Conservation (phyloP, 1,139 yeast genomes). For the Debaryomyces udenii region DNA sequence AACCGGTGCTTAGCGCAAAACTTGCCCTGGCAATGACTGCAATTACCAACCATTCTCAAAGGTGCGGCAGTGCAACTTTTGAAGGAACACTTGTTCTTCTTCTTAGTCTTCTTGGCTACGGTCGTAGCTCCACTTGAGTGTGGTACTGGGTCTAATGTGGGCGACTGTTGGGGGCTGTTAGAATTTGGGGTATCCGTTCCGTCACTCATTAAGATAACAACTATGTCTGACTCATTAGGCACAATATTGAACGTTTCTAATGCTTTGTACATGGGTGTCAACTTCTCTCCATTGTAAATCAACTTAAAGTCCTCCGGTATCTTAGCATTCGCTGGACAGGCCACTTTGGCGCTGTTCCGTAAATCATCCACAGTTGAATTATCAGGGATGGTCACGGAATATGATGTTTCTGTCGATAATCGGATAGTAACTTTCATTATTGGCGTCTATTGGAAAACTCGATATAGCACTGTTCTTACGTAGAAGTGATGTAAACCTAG, state of each 20-base stretch:
- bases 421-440: conserved; percentile 46
- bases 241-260: conserved; percentile 28
- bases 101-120: conserved; percentile 43
- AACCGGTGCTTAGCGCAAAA: conserved; percentile 88
- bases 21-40: conserved; percentile 83
- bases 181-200: conserved; percentile 28
- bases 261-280: conserved; percentile 35
- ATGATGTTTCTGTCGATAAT: conserved; percentile 45
- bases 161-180: conserved; percentile 13
- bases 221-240: conserved; percentile 26
- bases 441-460: neutral
- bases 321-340: conserved; percentile 36
- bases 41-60: conserved; percentile 84
- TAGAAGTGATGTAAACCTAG: neutral
- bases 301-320: conserved; percentile 50
- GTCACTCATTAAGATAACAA: conserved; percentile 50
- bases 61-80: conserved; percentile 65
- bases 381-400: conserved; percentile 49
- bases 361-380: conserved; percentile 54
- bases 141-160: conserved; percentile 12
- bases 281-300: conserved; percentile 54
- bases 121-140: conserved; percentile 11
- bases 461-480: neutral
- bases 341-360: conserved; percentile 45
- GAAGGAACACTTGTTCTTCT: conserved; percentile 68